Base-by-base conservation (phyloP, 2,329 filamentous ascomycete genomes). In the Hawksworthiomyces lignivorus region DNA sequence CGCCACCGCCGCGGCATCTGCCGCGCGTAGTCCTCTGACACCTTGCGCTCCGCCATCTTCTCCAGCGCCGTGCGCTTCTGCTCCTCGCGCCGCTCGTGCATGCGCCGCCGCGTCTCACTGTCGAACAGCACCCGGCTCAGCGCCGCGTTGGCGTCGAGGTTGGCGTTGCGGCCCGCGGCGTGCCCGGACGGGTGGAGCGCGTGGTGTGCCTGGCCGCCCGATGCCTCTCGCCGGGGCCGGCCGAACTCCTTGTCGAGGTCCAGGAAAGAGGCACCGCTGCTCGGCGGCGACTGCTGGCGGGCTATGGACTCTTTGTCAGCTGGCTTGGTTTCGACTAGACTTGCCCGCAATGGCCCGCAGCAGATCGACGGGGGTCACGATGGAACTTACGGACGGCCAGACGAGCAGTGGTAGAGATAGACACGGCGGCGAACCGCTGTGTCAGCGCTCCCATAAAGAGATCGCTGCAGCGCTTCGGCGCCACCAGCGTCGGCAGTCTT, bases 1-100 rank as follows among this genome's bases (percentile, higher is more conserved):
- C 72, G 70, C 82, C 84, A 97, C 30, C 73, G 71, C 36, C 89
- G 80, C 27, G 76, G 72, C 62, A 82, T 73, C 62, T 86, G 80
- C 48, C 64, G 68, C 53, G 78, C 63, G 59, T 78, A 77, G 48
- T 78, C 75, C 33, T 65, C 64, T 39, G 62, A 64, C 35, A 61
- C 52, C 54, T 64, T 64, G 49, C 59, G 57, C 50, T 62, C 59
- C 41, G 68, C 50, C 43, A 60, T 56, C 40, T 68, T 60, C 43
- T 64, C 58, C 43, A 64, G 55, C 12, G 52, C 49, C 42, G 58
- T 54, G 50, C 58, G 60, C 51, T 44, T 39, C n/a, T 28, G 18
- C 32, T 35, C 39, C 27, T 50, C 38, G 24, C 26, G 34, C 4
- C 31, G 42, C 21, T 42, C 40, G n/a, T n/a, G 12, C 45, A 49